Evolutionary conservation across 371 early-diverging fungal genomes (phyloP), one percentile per base, ranked within the genome.

Genomic region (Apophysomyces sp.): DNA sequence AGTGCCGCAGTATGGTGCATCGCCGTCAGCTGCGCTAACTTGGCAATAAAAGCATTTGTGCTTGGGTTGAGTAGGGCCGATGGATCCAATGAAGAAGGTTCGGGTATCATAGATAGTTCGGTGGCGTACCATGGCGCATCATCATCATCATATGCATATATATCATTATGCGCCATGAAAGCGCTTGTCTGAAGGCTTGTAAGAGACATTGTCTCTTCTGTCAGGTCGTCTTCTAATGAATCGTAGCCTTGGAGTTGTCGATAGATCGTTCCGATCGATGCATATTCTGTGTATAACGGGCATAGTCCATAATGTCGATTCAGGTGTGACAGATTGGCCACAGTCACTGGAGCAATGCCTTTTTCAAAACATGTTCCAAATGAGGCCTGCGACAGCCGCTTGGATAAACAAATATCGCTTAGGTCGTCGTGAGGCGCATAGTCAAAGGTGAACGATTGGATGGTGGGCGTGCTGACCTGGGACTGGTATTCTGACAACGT

Each of bases 1-100:
- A 95, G 93, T 9, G 92, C 89, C 32, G 95, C 84, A 32, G 96
- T 94, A 69, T 91, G 94, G 66, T 95, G 88, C 61, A 88, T 80
- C 52, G 74, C 81, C 73, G 92, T 86, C 62, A 96, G 72, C 55
- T 86, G 86, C 0, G 94, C 92, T 32, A 96, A 77, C 63, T 93
- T 90, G 4, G 93, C 92, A 4, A 92, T 90, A 26, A 91, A 85
- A 0, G 82, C 83, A 60, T 93, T 92, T 58, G 90, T 89, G 7
- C 79, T 68, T 4, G 89, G 86, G 9, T 80, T 69, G 21, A 85
- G 64, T 21, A 86, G 56, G 12, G 76, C 61, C 18, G 77, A 78
- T 21, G 63, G 65, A 26, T 71, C 75, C 39, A 61, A 63, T 7
- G 49, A 57, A 26, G 60, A 53, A 57, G 65, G 26, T 56, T 55